Base-by-base conservation (phyloP, 495 filamentous ascomycete species). In the Penicillium paxilli region DNA sequence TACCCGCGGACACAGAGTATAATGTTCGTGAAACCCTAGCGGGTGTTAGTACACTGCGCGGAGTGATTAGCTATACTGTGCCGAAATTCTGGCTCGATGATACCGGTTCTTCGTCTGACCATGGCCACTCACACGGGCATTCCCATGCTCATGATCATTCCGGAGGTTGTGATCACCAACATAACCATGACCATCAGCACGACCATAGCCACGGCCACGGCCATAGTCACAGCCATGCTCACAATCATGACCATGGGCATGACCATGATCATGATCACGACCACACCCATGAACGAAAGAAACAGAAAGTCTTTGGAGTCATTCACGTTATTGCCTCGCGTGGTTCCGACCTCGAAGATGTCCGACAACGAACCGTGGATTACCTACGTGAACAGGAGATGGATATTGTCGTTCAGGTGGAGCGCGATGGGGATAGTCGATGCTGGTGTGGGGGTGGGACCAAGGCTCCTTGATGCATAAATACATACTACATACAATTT, bases 1-100 rank as follows among this genome's bases (percentile, higher is more conserved):
- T 98, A 6, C 92, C 94, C 2, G 87, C 83, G 14, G 89, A 91
- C 55, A 83, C 87, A 5, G 94, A 99, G 65, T 99, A 96, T 68
- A 87, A 81, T 53, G 81, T 96, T 55, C 87, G 93, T 37, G 88
- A 94, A 52, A 88, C 89, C 2, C 73, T 99, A 5, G 86, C 89
- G 12, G 92, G 91, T 8, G 83, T 99, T 22, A 87, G 87, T 44
- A 87, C 84, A 19, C 71, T 98, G 24, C 76, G 89, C 21, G 95
- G 95, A 0, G 94, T 98, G 2, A 85, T 85, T 0, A 85, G 89
- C 35, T 98, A 96, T 58, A 80, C 86, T 5, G 92, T 89, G 4
- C 92, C 93, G 1, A 87, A 91, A 56, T 98, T 99, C 63, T 99
- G 95, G 95, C 73, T 96, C 21, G 90, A 92, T 52, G 91, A 92